Percentiles rank a stretch among this genome's conserved stretches.
These are phyloP conservation scores for Boletus tomentosulus DNA, from an alignment of 768 basidiomycete species.

Conservation along the genomic window DNA sequence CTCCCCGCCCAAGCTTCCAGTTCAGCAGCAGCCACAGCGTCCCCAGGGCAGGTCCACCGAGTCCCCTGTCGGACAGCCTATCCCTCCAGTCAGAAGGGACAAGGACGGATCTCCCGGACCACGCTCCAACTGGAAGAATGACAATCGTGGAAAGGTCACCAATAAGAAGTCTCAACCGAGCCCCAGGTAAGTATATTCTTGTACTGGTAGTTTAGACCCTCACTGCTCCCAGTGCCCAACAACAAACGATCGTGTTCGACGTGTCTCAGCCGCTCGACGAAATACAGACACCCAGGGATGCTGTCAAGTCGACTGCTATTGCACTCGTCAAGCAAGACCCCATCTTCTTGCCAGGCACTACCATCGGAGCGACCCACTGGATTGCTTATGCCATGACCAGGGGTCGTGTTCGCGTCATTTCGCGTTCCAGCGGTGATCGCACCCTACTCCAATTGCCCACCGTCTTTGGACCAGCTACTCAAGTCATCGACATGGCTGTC, in stretches of 20 bases:
- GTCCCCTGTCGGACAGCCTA: constrained; percentile 45
- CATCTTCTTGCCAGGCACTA: constrained; percentile 79
- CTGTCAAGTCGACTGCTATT: constrained; percentile 85
- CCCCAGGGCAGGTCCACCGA: constrained; percentile 49
- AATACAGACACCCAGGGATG: constrained; percentile 69
- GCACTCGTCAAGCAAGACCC: constrained; percentile 84
- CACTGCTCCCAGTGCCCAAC: constrained; percentile 43
- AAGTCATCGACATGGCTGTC: constrained; percentile 84
- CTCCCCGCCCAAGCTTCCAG: constrained; percentile 61
- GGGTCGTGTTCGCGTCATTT: constrained; percentile 87
- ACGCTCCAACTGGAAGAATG: constrained; percentile 39
- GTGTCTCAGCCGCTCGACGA: constrained; percentile 70
- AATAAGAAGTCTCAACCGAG: constrained; percentile 49
- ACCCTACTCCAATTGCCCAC: constrained; percentile 74
- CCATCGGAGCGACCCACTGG: constrained; percentile 89
- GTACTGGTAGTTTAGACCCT: background rate
- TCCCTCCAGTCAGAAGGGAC: constrained; percentile 43
- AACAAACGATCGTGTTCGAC: constrained; percentile 71
- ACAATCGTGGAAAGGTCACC: constrained; percentile 35
- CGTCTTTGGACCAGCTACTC: constrained; percentile 56
- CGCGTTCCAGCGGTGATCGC: constrained; percentile 82
- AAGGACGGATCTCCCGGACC: constrained; percentile 72
- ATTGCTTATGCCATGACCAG: constrained; percentile 91
- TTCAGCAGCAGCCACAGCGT: constrained; percentile 40
- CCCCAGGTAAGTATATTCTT: constrained; percentile 44